Evolutionary conservation across 371 early-diverging fungal species (phyloP), one percentile per base, ranked within the genome.

Genomic region (Mortierella sp.): DNA sequence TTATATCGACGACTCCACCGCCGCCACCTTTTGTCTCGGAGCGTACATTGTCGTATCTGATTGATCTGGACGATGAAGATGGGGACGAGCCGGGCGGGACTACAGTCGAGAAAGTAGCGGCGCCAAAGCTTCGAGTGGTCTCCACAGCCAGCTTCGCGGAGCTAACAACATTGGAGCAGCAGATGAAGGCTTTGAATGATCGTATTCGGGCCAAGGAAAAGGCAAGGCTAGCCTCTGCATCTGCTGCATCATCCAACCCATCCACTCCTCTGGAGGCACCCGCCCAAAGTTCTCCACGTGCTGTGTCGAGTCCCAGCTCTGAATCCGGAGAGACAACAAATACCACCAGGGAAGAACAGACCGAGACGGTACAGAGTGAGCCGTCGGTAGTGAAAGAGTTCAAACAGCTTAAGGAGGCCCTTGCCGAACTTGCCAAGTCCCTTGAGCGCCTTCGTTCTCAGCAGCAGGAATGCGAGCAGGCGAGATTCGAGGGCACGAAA

Each of bases 31-130:
- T 75, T 43, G 60, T 75, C 1, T 49, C 53, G 31, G 61, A 69
- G 44, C 64, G 76, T 19, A 21, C 32, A 8, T 49, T 48, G 19
- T 56, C 69, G 6, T 64, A 52, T 37, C 43, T 75, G 9, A 75
- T 75, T 15, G 76, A 75, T 47, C 47, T 75, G 48, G 76, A 75
- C 51, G 64, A 69, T 9, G 76, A 75, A 3, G 61, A 64, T 27
- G 64, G 56, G 5, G 65, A 61, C 9, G 56, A 63, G 21, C 26
- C 23, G n/a, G 59, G 41, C 7, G 23, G 37, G 5, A 48, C 51
- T 1, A 11, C 39, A 15, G 15, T 41, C 4, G 51, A 37, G 14
- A 37, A 24, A 17, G 14, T 26, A 12, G 15, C 34, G 5, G 11
- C 11, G 34, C 9, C 34, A 21, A 34, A 30, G 14, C 14, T 43